A percentile compares a stretch with the other conserved stretches of the same genome.
These are phyloP conservation scores for Drechmeria coniospora DNA, from an alignment of 2,329 filamentous ascomycete genomes.

Conservation along the genomic window DNA sequence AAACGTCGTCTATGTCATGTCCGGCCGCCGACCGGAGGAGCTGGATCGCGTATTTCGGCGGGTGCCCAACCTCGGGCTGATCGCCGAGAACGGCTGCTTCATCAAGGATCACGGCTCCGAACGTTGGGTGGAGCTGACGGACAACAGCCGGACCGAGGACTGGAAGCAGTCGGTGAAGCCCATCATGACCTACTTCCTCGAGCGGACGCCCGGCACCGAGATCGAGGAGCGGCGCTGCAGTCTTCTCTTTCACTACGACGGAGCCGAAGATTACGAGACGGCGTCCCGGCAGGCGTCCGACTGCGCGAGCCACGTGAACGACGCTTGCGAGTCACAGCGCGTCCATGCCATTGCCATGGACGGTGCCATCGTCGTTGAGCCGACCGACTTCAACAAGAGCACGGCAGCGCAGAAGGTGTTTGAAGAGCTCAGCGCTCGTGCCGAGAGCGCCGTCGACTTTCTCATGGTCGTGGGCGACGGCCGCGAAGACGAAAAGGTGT, in stretches of 20 bases:
- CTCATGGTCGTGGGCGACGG: conserved; percentile 82
- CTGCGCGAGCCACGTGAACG: conserved; percentile 89
- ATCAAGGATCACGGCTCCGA: conserved; percentile 53
- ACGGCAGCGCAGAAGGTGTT: conserved; percentile 67
- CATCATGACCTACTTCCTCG: conserved; percentile 79
- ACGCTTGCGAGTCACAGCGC: conserved; percentile 68
- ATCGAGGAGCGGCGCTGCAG: conserved; percentile 88
- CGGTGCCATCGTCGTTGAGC: conserved; percentile 69
- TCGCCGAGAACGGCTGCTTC: conserved; percentile 92
- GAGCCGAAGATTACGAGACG: conserved; percentile 58
- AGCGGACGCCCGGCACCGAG: conserved; percentile 74
- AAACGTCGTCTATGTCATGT: conserved; percentile 91
- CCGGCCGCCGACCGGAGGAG: conserved; percentile 71
- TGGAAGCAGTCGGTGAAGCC: conserved; percentile 78
- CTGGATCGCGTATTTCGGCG: conserved; percentile 74
- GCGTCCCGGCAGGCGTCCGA: conserved; percentile 73
- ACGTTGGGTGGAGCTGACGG: conserved; percentile 65
- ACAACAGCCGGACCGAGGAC: conserved; percentile 49
- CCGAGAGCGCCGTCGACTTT: conserved; percentile 52
- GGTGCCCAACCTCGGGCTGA: conserved; percentile 71
- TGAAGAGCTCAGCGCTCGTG: conserved; percentile 31
- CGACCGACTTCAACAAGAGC: conserved; percentile 73
- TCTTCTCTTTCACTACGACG: conserved; percentile 79
- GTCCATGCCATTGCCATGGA: conserved; percentile 75
- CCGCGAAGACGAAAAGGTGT: conserved; percentile 84